A percentile compares a stretch with the other conserved stretches of the same genome.
Evolutionary conservation across 768 basidiomycete genomes (phyloP).

Genomic region (Suillus sp.): DNA sequence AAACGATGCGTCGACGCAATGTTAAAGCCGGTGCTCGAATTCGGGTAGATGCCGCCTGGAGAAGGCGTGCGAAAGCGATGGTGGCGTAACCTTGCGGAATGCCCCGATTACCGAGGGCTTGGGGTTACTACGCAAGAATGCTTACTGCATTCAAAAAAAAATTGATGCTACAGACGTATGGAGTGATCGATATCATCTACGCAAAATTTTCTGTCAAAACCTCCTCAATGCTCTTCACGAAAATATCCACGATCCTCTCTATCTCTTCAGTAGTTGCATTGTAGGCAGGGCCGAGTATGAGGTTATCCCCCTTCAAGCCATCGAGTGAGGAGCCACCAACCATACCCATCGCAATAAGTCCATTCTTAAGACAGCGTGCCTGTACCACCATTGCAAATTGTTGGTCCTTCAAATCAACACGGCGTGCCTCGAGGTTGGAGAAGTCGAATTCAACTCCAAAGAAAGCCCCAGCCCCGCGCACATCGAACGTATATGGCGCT

Average conservation of each 20-base stretch:
- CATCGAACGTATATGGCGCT: constrained; percentile 71
- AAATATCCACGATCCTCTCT: constrained; percentile 62
- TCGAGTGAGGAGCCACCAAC: constrained; percentile 67
- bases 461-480: constrained; percentile 83
- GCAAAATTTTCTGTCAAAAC: constrained; percentile 45
- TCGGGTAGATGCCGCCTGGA: constrained; percentile 20
- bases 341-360: constrained; percentile 74
- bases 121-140: constrained; percentile 7
- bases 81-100: constrained; percentile 15
- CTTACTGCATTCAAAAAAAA: not conserved
- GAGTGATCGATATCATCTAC: constrained; percentile 9
- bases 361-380: constrained; percentile 65
- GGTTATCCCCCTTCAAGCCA: constrained; percentile 71
- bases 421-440: constrained; percentile 40
- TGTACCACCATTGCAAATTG: constrained; percentile 72
- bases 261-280: constrained; percentile 73
- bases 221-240: constrained; percentile 70
- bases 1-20: constrained; percentile 16
- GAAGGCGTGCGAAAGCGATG: constrained; percentile 34
- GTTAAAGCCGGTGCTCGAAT: constrained; percentile 23
- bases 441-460: constrained; percentile 87
- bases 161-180: not conserved
- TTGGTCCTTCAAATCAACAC: constrained; percentile 52
- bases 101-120: constrained; percentile 10
- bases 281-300: constrained; percentile 79